These are phyloP conservation scores for Trypanosoma mega DNA, from an alignment of 208 protist species.

Conservation along the genomic window DNA sequence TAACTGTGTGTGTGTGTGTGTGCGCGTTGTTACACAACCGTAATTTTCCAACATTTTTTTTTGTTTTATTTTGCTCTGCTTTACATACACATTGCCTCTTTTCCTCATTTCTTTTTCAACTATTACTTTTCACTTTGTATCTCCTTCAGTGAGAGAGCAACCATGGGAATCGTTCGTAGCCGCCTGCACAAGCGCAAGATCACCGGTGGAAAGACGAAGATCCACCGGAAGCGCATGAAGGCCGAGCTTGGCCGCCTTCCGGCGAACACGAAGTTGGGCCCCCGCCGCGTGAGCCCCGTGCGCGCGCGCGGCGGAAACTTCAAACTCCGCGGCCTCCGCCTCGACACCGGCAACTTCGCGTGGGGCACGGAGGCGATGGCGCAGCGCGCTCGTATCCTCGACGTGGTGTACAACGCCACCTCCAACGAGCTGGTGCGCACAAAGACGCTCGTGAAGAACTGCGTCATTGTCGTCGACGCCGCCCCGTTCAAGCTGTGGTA, in stretches of 20 bases:
- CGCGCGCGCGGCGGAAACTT: conserved; percentile 97
- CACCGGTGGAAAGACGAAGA: conserved; percentile 96
- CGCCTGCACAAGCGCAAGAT: conserved; percentile 97
- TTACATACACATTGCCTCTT: too few relatives aligned
- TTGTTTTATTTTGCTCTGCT: too few relatives aligned
- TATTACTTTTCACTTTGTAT: conserved; percentile 1
- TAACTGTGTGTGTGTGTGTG: too few relatives aligned
- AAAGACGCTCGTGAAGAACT: conserved; percentile 99
- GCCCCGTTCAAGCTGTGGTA: conserved; percentile 99
- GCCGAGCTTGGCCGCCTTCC: conserved; percentile 97
- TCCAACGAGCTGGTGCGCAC: conserved; percentile 99
- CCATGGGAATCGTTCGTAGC: conserved; percentile 97
- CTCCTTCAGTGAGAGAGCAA: conserved; percentile 19
- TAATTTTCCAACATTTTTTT: too few relatives aligned
- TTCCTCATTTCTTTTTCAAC: neutral
- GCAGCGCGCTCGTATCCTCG: conserved; percentile 95
- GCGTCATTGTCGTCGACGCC: conserved; percentile 97
- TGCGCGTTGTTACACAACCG: too few relatives aligned
- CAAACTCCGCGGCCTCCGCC: conserved; percentile 98
- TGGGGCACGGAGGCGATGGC: conserved; percentile 93
- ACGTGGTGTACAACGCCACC: conserved; percentile 99
- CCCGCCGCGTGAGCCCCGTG: conserved; percentile 93
- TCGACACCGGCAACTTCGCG: conserved; percentile 98
- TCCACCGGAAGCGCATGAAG: conserved; percentile 95
- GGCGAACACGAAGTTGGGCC: conserved; percentile 96